Conservation (phyloP, 139 green algal species). For the Chlorella sp. region DNA sequence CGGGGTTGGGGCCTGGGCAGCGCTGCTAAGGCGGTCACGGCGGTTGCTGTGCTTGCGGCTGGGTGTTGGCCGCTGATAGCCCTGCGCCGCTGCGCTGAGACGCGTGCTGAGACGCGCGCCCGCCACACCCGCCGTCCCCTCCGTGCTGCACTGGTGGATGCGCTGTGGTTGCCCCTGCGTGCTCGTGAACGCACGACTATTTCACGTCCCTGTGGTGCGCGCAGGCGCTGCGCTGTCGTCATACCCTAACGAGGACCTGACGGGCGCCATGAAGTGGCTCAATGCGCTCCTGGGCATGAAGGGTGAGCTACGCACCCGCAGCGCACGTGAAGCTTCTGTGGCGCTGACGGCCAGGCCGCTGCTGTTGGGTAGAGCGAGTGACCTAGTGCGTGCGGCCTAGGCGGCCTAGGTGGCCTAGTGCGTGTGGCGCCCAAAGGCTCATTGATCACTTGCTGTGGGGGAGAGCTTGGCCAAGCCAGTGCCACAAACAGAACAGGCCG, state of each 20-base stretch:
- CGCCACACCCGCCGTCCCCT: no score
- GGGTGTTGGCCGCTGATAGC: not conserved
- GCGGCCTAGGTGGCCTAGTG: not conserved
- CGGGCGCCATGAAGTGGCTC: constrained; percentile 25
- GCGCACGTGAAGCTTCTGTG: no score
- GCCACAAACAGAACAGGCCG: no score
- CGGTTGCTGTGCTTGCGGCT: no score
- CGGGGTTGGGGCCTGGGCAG: not conserved
- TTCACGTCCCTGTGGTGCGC: not conserved
- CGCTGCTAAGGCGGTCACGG: no score
- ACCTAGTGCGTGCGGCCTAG: not conserved
- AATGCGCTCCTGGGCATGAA: constrained; percentile 5
- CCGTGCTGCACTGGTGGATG: no score
- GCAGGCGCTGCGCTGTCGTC: constrained; percentile 15
- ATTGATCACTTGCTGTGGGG: not conserved
- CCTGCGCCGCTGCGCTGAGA: no score
- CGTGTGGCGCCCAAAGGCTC: no score
- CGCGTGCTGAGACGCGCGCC: no score
- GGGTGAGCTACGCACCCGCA: not conserved
- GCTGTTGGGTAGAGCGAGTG: not conserved
- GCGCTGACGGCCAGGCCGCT: not conserved
- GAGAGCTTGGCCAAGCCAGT: no score
- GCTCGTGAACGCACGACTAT: not conserved
- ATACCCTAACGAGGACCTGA: constrained; percentile 33
- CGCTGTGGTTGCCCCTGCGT: not conserved